Percentiles rank a stretch among this genome's conserved stretches.
These are phyloP conservation scores for Trapa bicornis DNA, from an alignment of 345 rosid genomes.

Conservation along the genomic window DNA sequence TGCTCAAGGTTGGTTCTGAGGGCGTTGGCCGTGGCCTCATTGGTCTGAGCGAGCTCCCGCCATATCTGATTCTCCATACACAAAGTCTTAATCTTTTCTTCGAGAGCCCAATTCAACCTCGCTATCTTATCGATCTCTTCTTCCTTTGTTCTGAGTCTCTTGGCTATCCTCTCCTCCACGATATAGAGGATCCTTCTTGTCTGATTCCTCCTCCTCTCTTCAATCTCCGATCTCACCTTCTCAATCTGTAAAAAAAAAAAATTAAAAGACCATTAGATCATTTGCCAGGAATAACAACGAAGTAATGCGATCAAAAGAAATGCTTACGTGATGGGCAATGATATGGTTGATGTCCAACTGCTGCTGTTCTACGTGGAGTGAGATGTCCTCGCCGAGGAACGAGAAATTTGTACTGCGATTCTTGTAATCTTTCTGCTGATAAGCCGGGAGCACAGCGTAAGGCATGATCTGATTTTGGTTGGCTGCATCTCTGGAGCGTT, in stretches of 20 bases:
- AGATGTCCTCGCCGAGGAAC: slow-evolving; percentile 54
- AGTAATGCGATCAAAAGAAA: background rate
- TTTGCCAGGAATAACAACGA: background rate
- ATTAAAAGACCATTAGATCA: background rate
- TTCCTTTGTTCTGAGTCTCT: slow-evolving; percentile 45
- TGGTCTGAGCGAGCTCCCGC: slow-evolving; percentile 69
- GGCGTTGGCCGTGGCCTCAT: slow-evolving; percentile 66
- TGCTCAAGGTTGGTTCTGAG: slow-evolving; percentile 56
- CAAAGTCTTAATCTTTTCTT: slow-evolving; percentile 49
- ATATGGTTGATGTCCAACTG: slow-evolving; percentile 50
- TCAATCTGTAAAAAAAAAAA: slow-evolving; percentile 33
- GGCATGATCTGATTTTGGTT: slow-evolving; percentile 14
- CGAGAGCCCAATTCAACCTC: slow-evolving; percentile 53
- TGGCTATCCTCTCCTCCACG: slow-evolving; percentile 40
- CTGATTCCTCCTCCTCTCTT: slow-evolving; percentile 48
- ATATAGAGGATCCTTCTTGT: slow-evolving; percentile 41
- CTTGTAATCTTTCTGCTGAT: slow-evolving; percentile 8
- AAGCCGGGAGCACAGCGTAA: slow-evolving; percentile 6
- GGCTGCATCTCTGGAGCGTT: slow-evolving; percentile 46
- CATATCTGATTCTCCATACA: slow-evolving; percentile 70
- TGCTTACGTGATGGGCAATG: slow-evolving; percentile 56
- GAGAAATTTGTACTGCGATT: slow-evolving; percentile 25
- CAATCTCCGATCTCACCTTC: slow-evolving; percentile 56
- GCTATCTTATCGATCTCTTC: slow-evolving; percentile 58
- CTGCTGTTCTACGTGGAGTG: slow-evolving; percentile 55